Evolutionary conservation across 148 eudicot genomes (phyloP).

Genomic region (Pouteria glomerata): DNA sequence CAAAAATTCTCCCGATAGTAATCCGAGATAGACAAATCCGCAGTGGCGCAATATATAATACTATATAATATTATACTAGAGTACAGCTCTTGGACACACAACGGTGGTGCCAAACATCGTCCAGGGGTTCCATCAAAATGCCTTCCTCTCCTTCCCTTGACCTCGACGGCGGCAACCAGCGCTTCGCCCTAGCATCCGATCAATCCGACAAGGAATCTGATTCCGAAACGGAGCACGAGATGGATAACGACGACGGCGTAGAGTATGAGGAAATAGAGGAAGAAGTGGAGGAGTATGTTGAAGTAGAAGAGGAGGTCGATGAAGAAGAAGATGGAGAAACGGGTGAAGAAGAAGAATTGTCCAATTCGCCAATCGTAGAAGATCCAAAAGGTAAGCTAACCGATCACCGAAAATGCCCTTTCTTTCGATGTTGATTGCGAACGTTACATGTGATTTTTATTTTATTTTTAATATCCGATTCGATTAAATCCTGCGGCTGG

Average conservation of each 20-base stretch:
- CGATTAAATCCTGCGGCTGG: background rate
- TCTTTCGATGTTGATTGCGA: background rate
- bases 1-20: no score
- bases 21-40: no score
- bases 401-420: background rate
- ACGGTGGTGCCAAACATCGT: no score
- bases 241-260: conserved; percentile 14
- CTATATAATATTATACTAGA: no score
- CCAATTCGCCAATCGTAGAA: background rate
- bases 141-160: conserved; percentile 1
- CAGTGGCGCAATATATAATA: no score
- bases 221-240: background rate
- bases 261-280: conserved; percentile 25
- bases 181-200: background rate
- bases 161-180: conserved; percentile 1
- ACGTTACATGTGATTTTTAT: no score
- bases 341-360: background rate
- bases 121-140: background rate
- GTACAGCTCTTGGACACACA: no score
- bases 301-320: conserved; percentile 18
- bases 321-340: conserved; percentile 10
- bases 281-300: conserved; percentile 18
- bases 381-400: conserved; percentile 3
- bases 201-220: background rate
- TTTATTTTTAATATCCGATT: background rate